These are phyloP conservation scores for Lentinula edodes DNA, from an alignment of 768 basidiomycete species.

Conservation along the genomic window DNA sequence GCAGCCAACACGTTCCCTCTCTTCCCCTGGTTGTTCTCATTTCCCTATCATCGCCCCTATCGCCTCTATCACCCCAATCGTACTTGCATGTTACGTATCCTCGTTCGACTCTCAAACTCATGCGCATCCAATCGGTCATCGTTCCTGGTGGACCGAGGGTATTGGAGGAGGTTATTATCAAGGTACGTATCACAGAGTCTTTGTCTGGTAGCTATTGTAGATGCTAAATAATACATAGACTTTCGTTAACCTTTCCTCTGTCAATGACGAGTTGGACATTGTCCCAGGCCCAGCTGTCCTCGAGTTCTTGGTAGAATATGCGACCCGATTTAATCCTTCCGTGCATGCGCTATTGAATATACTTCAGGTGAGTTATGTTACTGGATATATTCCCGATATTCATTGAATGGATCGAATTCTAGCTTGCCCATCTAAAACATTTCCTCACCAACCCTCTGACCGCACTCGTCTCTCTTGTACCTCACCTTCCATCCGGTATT, in stretches of 20 bases:
- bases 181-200: constrained; percentile 29
- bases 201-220: neutral
- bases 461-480: constrained; percentile 30
- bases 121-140: constrained; percentile 47
- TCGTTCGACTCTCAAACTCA: constrained; percentile 49
- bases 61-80: constrained; percentile 33
- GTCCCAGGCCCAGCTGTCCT: constrained; percentile 56
- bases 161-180: constrained; percentile 48
- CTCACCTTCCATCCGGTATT: neutral
- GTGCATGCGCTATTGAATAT: constrained; percentile 51
- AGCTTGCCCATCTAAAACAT: constrained; percentile 69
- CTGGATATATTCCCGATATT: neutral
- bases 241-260: constrained; percentile 45
- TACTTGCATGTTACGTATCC: constrained; percentile 59
- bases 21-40: constrained; percentile 66
- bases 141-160: constrained; percentile 44
- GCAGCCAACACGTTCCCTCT: constrained; percentile 44
- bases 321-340: constrained; percentile 49
- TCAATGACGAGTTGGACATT: constrained; percentile 39
- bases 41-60: constrained; percentile 50
- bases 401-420: constrained; percentile 1
- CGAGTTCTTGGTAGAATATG: constrained; percentile 53
- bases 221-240: constrained; percentile 31
- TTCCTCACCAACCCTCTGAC: constrained; percentile 55
- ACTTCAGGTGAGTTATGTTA: constrained; percentile 46